Evolutionary conservation across 2,329 filamentous ascomycete species (phyloP), one percentile per base, ranked within the genome.

Genomic region (Aspergillus latus): DNA sequence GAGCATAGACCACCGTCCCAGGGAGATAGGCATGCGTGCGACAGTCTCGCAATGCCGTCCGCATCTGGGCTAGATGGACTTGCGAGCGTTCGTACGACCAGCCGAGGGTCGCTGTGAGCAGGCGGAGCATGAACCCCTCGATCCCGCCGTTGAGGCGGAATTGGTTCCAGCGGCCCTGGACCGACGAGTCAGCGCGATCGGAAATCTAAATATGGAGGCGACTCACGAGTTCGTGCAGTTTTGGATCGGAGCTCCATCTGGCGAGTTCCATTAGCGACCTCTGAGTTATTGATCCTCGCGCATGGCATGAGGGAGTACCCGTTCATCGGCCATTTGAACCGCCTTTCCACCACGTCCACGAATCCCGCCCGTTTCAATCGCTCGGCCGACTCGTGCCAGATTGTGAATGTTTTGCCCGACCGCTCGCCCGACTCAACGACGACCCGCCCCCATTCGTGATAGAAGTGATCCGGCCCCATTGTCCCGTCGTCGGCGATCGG

Each of bases 381-480:
- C 11, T 54, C 51, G 2, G 60, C 58, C 10, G 57, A 61, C 32
- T 63, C 59, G 21, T 59, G 51, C 62, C 70, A 70, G 32, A 68
- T 69, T 39, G 70, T 70, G 40, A 78, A 68, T 21, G 52, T 62
- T 46, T 70, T 69, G 2, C 70, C 64, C 34, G 60, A 62, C 11
- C 21, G 26, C n/a, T 59, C 48, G 3, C 63, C 63, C 26, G 57
- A 59, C 47, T 60, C 56, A 4, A 63, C 56, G 15, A 62, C 58
- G 2, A 51, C 59, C 42, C 60, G 26, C 3, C 63, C 63, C 63
- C 63, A 65, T 3, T 51, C 30, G 2, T 54, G 52, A 42, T 63
- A 63, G 28, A 65, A 65, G 44, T 64, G 62, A 44, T 58, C 39
- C 5, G 56, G 37, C 1, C 45, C 56, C 49, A 64, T 57, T 13